Evolutionary conservation across 75 land plant species (phyloP).

Genomic region (Chamaecyparis obtusa): DNA sequence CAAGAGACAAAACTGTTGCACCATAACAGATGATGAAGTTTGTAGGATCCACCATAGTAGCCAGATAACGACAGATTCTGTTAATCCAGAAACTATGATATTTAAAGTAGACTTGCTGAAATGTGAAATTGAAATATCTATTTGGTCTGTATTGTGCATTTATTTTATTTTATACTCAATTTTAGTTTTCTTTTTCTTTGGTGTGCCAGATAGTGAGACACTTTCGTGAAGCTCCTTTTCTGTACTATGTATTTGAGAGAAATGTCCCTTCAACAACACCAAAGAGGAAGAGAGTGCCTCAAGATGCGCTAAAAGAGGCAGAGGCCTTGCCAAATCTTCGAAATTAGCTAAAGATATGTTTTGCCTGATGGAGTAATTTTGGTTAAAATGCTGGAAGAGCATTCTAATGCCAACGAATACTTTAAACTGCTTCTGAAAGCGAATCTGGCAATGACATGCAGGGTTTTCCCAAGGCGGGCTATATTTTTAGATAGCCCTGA

Average conservation of each 20-base stretch:
- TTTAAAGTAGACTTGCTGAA: no score
- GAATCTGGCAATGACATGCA: background rate
- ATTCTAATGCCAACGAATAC: background rate
- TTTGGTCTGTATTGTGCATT: no score
- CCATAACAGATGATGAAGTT: no score
- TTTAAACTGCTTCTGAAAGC: background rate
- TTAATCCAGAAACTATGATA: no score
- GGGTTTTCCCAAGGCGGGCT: background rate
- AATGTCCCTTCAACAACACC: background rate
- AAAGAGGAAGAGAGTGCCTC: conserved; percentile 17
- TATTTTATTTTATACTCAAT: no score
- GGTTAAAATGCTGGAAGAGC: conserved; percentile 28
- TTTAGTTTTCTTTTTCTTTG: no score
- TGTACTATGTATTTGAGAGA: conserved; percentile 27
- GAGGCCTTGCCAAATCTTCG: conserved; percentile 9
- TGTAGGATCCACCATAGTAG: no score
- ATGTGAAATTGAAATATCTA: no score
- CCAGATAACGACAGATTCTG: no score
- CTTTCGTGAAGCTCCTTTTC: conserved; percentile 32
- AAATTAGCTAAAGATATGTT: background rate
- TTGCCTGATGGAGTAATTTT: conserved; percentile 45
- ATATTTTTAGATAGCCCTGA: no score
- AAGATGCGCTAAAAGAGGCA: conserved; percentile 23
- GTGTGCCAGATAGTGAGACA: conserved; percentile 50
- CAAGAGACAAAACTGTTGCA: no score